Evolutionary conservation across 768 basidiomycete species (phyloP), one percentile per base, ranked within the genome.

Genomic region (Russula abietina): DNA sequence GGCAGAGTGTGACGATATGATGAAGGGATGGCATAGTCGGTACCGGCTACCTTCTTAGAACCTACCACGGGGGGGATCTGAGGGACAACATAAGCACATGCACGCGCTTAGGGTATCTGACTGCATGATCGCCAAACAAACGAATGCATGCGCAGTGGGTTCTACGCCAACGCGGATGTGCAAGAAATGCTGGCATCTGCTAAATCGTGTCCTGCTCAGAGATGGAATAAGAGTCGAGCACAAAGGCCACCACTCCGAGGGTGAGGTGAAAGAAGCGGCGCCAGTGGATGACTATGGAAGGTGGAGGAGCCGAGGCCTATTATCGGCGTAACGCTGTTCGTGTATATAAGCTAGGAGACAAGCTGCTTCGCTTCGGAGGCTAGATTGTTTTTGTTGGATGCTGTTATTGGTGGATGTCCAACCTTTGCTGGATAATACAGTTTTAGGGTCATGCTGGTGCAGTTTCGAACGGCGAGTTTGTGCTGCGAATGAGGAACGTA

Each of bases 201-300:
- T 11, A 36, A 36, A 36, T 36, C 36, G 36, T 12, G 36, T 36
- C 36, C 19, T 3, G n/a, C 43, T n/a, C 3, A 6, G 9, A 12
- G 30, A 14, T 17, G 19, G 3, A 1, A 12, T 22, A 6, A 24
- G 33, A 16, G 43, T 55, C 3, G n/a, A 4, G 33, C 11, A 36
- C 36, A 36, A 90, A 82, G 0, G 80, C 74, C 85, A 91, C 87
- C 1, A 89, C 87, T 0, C 88, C 88, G 2, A 91, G 74, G 0
- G 89, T 91, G 60, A 91, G 73, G 71, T 91, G 89, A 48, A 90
- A 73, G n/a, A 90, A 73, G n/a, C 88, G 72, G 11, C 80, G 77
- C 0, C 79, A 73, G 9, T 75, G 76, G 58, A 89, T 78, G 57
- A 88, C 72, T 67, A 36, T 36, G 36, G 36, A 14, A 36, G 36